These are phyloP conservation scores for Scheffersomyces quercinus DNA, from an alignment of 1,139 yeast species.

Conservation along the genomic window DNA sequence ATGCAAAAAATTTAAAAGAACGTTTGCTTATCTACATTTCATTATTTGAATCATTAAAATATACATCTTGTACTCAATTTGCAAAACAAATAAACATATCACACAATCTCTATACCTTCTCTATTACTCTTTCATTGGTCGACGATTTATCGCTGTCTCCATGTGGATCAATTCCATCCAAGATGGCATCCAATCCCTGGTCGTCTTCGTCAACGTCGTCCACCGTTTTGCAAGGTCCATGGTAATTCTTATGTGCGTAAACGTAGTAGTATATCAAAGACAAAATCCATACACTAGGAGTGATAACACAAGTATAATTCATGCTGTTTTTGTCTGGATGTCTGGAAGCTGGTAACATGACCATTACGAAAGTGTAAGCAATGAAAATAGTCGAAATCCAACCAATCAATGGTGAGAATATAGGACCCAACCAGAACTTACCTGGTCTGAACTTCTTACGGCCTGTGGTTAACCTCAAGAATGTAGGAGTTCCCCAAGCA, in stretches of 20 bases:
- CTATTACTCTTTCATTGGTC: neutral
- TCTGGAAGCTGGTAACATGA: slow-evolving; percentile 45
- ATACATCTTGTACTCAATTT: too few species aligned
- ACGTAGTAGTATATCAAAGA: slow-evolving; percentile 44
- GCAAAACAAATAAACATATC: too few species aligned
- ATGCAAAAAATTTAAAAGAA: too few species aligned
- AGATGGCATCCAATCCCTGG: slow-evolving; percentile 5
- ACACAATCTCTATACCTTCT: slow-evolving; percentile 1
- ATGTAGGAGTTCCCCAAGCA: slow-evolving; percentile 61
- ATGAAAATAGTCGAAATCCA: slow-evolving; percentile 36
- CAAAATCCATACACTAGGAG: slow-evolving; percentile 40
- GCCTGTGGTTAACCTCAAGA: slow-evolving; percentile 48
- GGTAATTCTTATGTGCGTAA: slow-evolving; percentile 49
- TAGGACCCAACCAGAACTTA: slow-evolving; percentile 58
- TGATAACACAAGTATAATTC: slow-evolving; percentile 64
- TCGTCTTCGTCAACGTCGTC: slow-evolving; percentile 17
- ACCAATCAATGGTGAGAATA: slow-evolving; percentile 43
- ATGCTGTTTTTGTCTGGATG: slow-evolving; percentile 41
- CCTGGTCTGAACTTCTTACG: slow-evolving; percentile 60
- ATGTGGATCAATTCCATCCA: neutral
- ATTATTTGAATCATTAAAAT: too few species aligned
- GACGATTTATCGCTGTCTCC: slow-evolving; percentile 1
- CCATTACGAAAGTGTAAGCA: slow-evolving; percentile 43
- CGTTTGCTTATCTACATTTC: too few species aligned
- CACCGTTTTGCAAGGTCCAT: slow-evolving; percentile 47